phyloP scores from a whole-genome alignment of 2,329 filamentous ascomycete species.

The Pseudocercospora musae region DNA sequence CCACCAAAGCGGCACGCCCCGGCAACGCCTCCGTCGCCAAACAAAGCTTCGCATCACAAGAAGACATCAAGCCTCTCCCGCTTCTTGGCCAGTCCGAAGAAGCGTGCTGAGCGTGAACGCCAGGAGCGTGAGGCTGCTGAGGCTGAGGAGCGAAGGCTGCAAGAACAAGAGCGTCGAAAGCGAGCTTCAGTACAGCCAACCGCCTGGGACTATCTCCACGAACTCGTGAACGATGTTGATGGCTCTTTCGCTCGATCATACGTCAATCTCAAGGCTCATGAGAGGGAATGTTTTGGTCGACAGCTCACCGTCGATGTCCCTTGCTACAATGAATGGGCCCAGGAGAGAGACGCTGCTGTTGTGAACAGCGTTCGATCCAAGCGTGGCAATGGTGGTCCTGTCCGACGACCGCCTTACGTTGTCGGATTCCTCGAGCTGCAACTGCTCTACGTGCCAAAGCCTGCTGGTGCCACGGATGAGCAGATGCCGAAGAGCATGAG shows the following conservation, averaged over 20 bases:
- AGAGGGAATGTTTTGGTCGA: conserved; percentile 80
- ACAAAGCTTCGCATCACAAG: conserved; percentile 60
- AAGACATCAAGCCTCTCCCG: conserved; percentile 89
- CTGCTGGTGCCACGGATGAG: conserved; percentile 79
- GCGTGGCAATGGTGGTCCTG: conserved; percentile 55
- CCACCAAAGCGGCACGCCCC: conserved; percentile 39
- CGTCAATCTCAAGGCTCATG: conserved; percentile 89
- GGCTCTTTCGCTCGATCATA: conserved; percentile 94
- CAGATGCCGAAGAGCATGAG: conserved; percentile 99
- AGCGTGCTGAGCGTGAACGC: conserved; percentile 89
- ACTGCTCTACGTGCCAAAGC: conserved; percentile 89
- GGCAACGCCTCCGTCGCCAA: conserved; percentile 50
- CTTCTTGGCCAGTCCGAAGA: conserved; percentile 91
- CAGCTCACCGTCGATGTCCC: conserved; percentile 84
- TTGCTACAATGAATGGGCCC: conserved; percentile 98
- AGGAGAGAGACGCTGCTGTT: conserved; percentile 69
- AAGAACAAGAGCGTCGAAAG: conserved; percentile 47
- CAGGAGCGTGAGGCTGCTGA: conserved; percentile 81
- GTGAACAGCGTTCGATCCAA: conserved; percentile 94
- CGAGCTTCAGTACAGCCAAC: conserved; percentile 63
- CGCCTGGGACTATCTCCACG: conserved; percentile 82
- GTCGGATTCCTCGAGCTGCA: conserved; percentile 93
- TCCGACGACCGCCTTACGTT: conserved; percentile 86
- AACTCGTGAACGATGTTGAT: conserved; percentile 77
- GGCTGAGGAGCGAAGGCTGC: conserved; percentile 43